A percentile compares a stretch with the other conserved stretches of the same genome.
phyloP scores from a whole-genome alignment of 2,329 filamentous ascomycete genomes.

The Arthrobotrys iridis region DNA sequence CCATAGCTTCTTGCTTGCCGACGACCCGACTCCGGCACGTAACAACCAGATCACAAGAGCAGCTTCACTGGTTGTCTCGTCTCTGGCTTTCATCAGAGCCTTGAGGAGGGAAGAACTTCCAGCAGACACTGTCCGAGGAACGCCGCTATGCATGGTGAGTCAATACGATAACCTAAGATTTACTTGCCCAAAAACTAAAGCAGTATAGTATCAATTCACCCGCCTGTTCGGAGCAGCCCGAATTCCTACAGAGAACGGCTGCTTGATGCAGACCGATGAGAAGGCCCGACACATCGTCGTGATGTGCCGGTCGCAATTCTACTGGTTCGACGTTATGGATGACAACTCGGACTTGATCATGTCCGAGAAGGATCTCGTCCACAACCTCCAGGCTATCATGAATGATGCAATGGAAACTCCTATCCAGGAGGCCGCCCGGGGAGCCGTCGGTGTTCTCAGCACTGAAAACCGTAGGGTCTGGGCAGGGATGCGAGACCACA shows the following conservation, averaged over 20 bases:
- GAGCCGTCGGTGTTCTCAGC: constrained; percentile 88
- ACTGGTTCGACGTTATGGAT: constrained; percentile 98
- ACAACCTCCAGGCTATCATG: constrained; percentile 91
- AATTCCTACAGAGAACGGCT: constrained; percentile 92
- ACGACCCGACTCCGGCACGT: constrained; percentile 93
- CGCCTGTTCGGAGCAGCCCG: constrained; percentile 92
- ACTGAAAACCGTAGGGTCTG: constrained; percentile 97
- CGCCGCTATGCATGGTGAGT: constrained; percentile 81
- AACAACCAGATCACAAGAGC: constrained; percentile 97
- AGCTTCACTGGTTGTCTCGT: constrained; percentile 88
- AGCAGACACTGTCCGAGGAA: constrained; percentile 83
- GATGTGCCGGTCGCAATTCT: constrained; percentile 93
- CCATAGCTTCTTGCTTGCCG: constrained; percentile 81
- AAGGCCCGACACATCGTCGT: constrained; percentile 93
- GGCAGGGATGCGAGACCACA: constrained; percentile 87
- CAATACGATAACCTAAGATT: neutral
- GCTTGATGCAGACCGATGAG: constrained; percentile 93
- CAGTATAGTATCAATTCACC: constrained; percentile 80
- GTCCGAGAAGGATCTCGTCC: constrained; percentile 90
- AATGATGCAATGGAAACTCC: constrained; percentile 89
- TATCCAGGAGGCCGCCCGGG: constrained; percentile 94
- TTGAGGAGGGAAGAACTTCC: constrained; percentile 92
- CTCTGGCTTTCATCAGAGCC: constrained; percentile 89
- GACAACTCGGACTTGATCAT: constrained; percentile 95
- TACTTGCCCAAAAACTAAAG: neutral